Conservation (phyloP, 805 yeast genomes). For the Tetrapisispora phaffii region DNA sequence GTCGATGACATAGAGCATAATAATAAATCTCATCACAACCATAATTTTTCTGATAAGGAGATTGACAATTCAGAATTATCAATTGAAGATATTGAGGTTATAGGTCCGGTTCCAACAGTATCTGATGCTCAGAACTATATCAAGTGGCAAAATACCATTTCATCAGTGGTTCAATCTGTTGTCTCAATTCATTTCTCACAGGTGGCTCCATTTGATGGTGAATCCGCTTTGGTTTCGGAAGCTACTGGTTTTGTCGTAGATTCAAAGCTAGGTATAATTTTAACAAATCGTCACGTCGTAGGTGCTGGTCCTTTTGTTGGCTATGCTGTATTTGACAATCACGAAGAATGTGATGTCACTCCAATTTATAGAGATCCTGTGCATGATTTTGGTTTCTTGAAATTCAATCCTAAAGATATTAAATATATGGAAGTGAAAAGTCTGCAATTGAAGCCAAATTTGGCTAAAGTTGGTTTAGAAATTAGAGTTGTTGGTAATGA, state of each 20-base stretch:
- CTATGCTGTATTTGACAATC: constrained; percentile 85
- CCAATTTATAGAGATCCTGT: constrained; percentile 90
- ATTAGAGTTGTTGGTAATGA: constrained; percentile 94
- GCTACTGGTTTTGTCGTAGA: constrained; percentile 97
- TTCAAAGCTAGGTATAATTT: constrained; percentile 65
- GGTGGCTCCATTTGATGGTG: constrained; percentile 81
- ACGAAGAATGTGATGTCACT: constrained; percentile 79
- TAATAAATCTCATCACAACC: not conserved
- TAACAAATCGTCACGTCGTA: constrained; percentile 90
- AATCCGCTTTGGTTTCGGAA: constrained; percentile 66
- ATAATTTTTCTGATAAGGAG: not conserved
- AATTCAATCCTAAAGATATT: constrained; percentile 61
- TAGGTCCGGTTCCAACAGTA: not conserved
- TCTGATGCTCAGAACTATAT: constrained; percentile 23
- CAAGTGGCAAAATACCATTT: constrained; percentile 74
- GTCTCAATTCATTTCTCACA: constrained; percentile 85
- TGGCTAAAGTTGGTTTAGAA: constrained; percentile 86
- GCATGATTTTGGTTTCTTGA: constrained; percentile 86
- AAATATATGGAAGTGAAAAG: constrained; percentile 66
- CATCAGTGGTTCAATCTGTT: constrained; percentile 72
- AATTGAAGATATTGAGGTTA: not conserved
- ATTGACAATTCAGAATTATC: not conserved
- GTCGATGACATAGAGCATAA: not conserved
- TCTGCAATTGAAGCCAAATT: constrained; percentile 62
- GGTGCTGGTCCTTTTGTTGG: constrained; percentile 94